Evolutionary conservation across 1,284 basidiomycete genomes (phyloP).

Genomic region (Pseudozyma hubeiensis): DNA sequence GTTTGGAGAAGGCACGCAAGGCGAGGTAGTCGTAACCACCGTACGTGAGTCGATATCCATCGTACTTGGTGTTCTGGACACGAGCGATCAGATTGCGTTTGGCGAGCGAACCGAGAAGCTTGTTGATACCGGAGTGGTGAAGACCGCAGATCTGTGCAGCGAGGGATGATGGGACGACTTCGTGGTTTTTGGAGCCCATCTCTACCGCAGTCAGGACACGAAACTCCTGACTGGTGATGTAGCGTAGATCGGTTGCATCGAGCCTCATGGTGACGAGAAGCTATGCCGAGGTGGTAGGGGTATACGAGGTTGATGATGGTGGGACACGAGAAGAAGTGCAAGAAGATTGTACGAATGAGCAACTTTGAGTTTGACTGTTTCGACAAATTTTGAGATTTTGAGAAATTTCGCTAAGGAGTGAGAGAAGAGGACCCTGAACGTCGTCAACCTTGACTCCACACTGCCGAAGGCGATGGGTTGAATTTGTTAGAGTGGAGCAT

Average conservation of each 20-base stretch:
- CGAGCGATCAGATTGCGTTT: slow-evolving; percentile 90
- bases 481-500: too few species aligned
- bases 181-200: slow-evolving; percentile 98
- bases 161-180: slow-evolving; percentile 88
- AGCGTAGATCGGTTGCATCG: slow-evolving; percentile 92
- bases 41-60: slow-evolving; percentile 96
- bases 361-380: too few species aligned
- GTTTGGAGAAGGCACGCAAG: slow-evolving; percentile 88
- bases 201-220: slow-evolving; percentile 94
- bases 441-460: too few species aligned
- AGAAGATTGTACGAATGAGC: too few species aligned
- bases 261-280: slow-evolving; percentile 76
- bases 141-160: slow-evolving; percentile 92
- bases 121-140: slow-evolving; percentile 91
- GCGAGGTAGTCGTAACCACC: slow-evolving; percentile 97
- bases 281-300: neutral
- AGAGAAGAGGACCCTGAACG: too few species aligned
- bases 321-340: neutral
- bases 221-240: slow-evolving; percentile 92
- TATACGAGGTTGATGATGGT: slow-evolving; percentile 7
- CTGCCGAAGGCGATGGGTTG: too few species aligned
- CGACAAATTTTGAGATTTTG: too few species aligned
- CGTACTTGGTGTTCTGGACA: slow-evolving; percentile 93
- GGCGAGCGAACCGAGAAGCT: slow-evolving; percentile 86
- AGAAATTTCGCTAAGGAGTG: too few species aligned